Conservation (phyloP, 139 green algal species). For the Chlorella sp. region DNA sequence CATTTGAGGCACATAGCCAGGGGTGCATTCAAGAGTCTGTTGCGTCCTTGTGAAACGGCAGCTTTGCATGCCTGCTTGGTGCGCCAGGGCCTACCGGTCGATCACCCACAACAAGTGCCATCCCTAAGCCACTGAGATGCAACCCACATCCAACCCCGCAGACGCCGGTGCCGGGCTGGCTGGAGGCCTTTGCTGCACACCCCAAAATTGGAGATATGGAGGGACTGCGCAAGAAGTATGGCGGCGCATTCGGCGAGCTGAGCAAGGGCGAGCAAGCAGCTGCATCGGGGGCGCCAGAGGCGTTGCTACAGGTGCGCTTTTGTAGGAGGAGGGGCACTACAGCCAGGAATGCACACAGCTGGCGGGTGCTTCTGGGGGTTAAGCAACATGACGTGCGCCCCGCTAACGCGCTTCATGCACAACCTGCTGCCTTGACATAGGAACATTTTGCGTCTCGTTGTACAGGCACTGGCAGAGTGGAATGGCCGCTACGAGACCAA, state of each 20-base stretch:
- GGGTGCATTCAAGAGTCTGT: too few species aligned
- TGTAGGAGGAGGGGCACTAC: too few species aligned
- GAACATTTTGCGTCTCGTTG: not conserved
- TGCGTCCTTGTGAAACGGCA: too few species aligned
- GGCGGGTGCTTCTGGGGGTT: too few species aligned
- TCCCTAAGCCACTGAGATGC: too few species aligned
- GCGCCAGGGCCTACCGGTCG: too few species aligned
- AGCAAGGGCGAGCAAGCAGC: constrained; percentile 72
- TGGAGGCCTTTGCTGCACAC: constrained; percentile 90
- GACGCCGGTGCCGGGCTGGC: constrained; percentile 74
- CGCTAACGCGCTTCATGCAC: not conserved
- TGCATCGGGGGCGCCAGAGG: not conserved
- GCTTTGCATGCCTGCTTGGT: too few species aligned
- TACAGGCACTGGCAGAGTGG: constrained; percentile 69
- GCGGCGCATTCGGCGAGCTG: constrained; percentile 47
- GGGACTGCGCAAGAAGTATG: constrained; percentile 37
- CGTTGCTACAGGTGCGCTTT: not conserved
- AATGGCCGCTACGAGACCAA: constrained; percentile 83
- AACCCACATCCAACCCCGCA: not conserved
- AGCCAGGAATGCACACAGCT: too few species aligned
- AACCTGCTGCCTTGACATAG: not conserved
- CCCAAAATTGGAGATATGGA: constrained; percentile 87
- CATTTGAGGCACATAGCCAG: too few species aligned
- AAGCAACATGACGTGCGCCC: too few species aligned
- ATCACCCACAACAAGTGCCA: not conserved